These are phyloP conservation scores for Wickerhamiella azymoides DNA, from an alignment of 805 yeast genomes.

Conservation along the genomic window DNA sequence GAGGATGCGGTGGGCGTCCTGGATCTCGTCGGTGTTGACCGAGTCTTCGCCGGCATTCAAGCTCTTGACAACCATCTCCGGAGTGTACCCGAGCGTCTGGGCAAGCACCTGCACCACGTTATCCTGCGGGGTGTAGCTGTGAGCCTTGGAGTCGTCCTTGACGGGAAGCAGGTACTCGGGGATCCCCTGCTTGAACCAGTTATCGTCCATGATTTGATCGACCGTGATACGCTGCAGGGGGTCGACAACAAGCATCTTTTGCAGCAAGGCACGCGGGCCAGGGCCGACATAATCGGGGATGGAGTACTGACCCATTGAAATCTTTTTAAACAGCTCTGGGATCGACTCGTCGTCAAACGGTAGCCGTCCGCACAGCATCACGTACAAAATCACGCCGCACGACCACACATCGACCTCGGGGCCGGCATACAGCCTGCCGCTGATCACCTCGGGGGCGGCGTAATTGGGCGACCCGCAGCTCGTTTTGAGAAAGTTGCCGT, in stretches of 20 bases:
- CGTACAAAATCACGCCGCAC: constrained; percentile 87
- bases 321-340: constrained; percentile 85
- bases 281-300: constrained; percentile 73
- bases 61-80: constrained; percentile 68
- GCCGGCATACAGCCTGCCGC: constrained; percentile 90
- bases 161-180: constrained; percentile 67
- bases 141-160: constrained; percentile 23
- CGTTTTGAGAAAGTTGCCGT: constrained; percentile 88
- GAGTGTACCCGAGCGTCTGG: constrained; percentile 78
- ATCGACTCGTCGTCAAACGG: constrained; percentile 96
- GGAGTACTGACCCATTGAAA: constrained; percentile 83
- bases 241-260: constrained; percentile 86
- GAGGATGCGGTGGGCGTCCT: constrained; percentile 72
- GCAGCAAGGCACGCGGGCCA: constrained; percentile 72
- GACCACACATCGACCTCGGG: constrained; percentile 99
- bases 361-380: constrained; percentile 87
- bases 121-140: constrained; percentile 38
- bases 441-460: constrained; percentile 94
- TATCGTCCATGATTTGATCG: constrained; percentile 82
- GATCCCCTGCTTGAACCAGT: constrained; percentile 76
- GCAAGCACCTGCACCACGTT: constrained; percentile 61
- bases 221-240: constrained; percentile 89
- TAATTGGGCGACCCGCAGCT: constrained; percentile 95
- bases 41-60: constrained; percentile 28
- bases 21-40: constrained; percentile 43